Evolutionary conservation across 1,284 basidiomycete species (phyloP), one percentile per base, ranked within the genome.

Genomic region (Microbotryum violaceum): DNA sequence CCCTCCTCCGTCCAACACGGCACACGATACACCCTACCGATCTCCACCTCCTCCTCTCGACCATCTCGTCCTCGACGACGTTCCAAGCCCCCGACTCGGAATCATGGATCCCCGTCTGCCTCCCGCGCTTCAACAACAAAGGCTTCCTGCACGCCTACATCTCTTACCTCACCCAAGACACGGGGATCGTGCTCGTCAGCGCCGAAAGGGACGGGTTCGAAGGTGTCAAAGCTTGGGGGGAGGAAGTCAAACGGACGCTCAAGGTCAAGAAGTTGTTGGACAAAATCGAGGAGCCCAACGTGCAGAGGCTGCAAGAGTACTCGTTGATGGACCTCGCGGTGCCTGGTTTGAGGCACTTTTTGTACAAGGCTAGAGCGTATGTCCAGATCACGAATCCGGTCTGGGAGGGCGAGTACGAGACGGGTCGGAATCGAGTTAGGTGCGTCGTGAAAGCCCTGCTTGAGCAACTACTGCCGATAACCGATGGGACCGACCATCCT

Each of bases 61-160:
- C 76, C 1, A 73, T 73, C 60, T 60, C 57, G 27, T 67, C 63
- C 76, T 89, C 75, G 76, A 83, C 56, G 79, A 86, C 48, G 83
- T 85, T 65, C 80, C 89, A 71, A 77, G 81, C 73, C 82, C 85
- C 64, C 80, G 90, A 86, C 1, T 80, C 87, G 7, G 86, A 92
- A 23, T 88, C 88, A 6, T 98, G 92, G 90, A 81, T 97, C 3
- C 96, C 96, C 0, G 82, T 99, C 54, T 98, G 94, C 73, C 82
- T 99, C 12, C 94, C 96, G 0, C 92, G 92, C 73, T 97, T 91
- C 78, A 93, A 97, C 70, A 80, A 91, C 0, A 79, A 85, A 2
- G 89, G 88, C 1, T 97, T 97, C 75, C 85, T 96, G 21, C 91
- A 98, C 75, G 89, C 90, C 20, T 97, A 94, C 71, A 83, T 97